phyloP scores from a whole-genome alignment of 169 alveolate genomes.

The Cyclospora cayetanensis region DNA sequence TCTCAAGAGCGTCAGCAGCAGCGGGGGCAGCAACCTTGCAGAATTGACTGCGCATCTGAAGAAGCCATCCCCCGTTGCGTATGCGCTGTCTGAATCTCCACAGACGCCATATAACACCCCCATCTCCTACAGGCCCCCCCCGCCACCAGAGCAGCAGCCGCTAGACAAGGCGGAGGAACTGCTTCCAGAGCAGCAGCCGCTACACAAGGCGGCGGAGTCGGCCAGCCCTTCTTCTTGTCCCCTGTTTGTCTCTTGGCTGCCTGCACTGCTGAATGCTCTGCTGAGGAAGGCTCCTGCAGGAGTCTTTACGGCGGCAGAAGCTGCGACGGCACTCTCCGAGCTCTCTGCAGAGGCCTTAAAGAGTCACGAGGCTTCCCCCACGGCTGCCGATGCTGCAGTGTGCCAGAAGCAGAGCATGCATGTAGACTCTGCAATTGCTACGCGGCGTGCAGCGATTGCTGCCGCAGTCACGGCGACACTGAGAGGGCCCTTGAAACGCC shows the following conservation, averaged over 20 bases:
- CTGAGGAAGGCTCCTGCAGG: neutral
- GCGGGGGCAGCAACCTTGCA: too few relatives aligned
- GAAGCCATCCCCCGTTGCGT: too few relatives aligned
- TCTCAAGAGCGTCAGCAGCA: too few relatives aligned
- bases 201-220: neutral
- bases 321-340: neutral
- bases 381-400: too few relatives aligned
- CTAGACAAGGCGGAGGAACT: neutral
- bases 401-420: too few relatives aligned
- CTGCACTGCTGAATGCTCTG: neutral
- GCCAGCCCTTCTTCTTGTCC: neutral
- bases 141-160: neutral
- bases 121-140: neutral
- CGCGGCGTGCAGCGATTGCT: too few relatives aligned
- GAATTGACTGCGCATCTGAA: too few relatives aligned
- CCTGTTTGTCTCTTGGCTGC: neutral
- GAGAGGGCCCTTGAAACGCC: too few relatives aligned
- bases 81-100: too few relatives aligned
- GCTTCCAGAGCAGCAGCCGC: neutral
- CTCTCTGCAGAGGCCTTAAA: neutral
- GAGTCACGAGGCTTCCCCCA: too few relatives aligned
- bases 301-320: neutral
- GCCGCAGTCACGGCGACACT: too few relatives aligned
- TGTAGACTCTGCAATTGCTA: too few relatives aligned
- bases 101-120: neutral